Conservation (phyloP, 345 rosid genomes). For the Microcos paniculata region DNA sequence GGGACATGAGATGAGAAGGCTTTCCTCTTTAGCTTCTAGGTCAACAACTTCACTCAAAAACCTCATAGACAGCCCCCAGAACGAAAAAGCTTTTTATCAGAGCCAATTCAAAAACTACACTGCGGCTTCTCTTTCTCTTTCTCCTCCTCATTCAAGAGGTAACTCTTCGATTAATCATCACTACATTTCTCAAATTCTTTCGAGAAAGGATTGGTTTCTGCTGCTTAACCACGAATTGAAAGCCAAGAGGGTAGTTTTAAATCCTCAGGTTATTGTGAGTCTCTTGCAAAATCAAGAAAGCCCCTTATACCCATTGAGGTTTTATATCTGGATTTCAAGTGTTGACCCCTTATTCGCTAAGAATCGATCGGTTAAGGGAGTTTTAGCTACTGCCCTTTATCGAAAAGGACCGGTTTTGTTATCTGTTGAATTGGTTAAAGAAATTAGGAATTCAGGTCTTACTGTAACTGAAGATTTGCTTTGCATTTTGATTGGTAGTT, state of each 20-base stretch:
- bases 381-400: slow-evolving; percentile 46
- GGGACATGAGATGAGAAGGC: slow-evolving; percentile 50
- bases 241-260: slow-evolving; percentile 50
- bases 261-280: slow-evolving; percentile 54
- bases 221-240: slow-evolving; percentile 59
- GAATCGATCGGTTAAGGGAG: slow-evolving; percentile 56
- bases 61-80: slow-evolving; percentile 12
- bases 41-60: slow-evolving; percentile 30
- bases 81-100: background rate
- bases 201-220: slow-evolving; percentile 71
- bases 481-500: slow-evolving; percentile 74
- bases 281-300: slow-evolving; percentile 77
- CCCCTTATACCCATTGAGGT: slow-evolving; percentile 54
- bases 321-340: slow-evolving; percentile 78
- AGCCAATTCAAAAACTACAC: background rate
- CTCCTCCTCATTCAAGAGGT: slow-evolving; percentile 33
- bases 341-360: slow-evolving; percentile 41
- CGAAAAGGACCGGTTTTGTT: slow-evolving; percentile 75
- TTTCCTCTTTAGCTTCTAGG: slow-evolving; percentile 52
- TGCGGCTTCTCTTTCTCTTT: slow-evolving; percentile 26
- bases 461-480: slow-evolving; percentile 65
- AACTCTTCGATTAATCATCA: slow-evolving; percentile 38
- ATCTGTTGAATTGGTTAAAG: slow-evolving; percentile 63
- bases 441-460: slow-evolving; percentile 58
- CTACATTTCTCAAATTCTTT: slow-evolving; percentile 57